Evolutionary conservation across 495 filamentous ascomycete species (phyloP).

Genomic region (Penicillium steckii): DNA sequence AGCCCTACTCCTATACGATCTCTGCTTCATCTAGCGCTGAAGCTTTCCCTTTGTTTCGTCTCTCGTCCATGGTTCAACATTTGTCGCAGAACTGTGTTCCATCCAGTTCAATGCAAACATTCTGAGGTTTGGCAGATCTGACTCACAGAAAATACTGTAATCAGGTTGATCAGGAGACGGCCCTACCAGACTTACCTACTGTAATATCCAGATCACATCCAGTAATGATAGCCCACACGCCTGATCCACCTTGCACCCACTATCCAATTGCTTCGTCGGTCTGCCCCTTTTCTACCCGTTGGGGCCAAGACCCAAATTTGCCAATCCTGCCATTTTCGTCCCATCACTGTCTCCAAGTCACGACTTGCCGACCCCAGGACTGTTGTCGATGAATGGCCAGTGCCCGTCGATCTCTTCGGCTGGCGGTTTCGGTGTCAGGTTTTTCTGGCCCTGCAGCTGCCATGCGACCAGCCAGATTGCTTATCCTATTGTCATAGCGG

Average conservation of each 20-base stretch:
- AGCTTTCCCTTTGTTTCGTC: constrained; percentile 4
- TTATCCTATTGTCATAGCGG: neutral
- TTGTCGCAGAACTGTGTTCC: neutral
- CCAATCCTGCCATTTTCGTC: constrained; percentile 16
- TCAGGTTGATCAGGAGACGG: constrained; percentile 7
- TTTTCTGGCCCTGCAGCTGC: constrained; percentile 18
- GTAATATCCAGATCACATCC: constrained; percentile 20
- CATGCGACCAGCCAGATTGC: constrained; percentile 8
- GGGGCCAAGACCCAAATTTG: constrained; percentile 14
- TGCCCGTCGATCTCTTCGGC: constrained; percentile 11
- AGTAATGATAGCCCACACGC: constrained; percentile 29
- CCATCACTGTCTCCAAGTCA: constrained; percentile 2
- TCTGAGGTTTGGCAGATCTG: neutral
- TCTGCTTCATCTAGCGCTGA: constrained; percentile 5
- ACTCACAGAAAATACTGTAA: neutral
- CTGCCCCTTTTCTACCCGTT: constrained; percentile 25
- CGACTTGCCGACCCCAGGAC: neutral
- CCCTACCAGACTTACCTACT: constrained; percentile 8
- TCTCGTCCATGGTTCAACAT: neutral
- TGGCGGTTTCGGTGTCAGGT: constrained; percentile 1
- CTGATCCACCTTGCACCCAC: constrained; percentile 14
- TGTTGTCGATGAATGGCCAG: constrained; percentile 6
- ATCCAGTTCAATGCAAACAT: neutral
- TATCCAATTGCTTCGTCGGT: constrained; percentile 12
- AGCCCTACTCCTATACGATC: constrained; percentile 9